Evolutionary conservation across 192 early-diverging fungal species (phyloP), one percentile per base, ranked within the genome.

Genomic region (Entomortierella chlamydospora): DNA sequence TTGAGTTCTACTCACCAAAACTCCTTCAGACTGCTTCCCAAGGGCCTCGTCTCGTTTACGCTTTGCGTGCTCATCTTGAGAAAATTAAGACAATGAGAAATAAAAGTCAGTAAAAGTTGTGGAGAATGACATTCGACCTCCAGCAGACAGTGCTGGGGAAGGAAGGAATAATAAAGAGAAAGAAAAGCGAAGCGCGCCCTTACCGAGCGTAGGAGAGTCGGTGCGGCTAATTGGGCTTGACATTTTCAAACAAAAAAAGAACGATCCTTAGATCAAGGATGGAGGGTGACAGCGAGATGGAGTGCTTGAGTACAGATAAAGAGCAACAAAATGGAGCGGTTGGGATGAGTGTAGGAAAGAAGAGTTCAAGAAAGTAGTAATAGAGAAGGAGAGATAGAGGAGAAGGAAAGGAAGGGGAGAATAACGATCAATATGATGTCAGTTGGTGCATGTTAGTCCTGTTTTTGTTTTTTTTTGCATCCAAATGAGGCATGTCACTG

Each of bases 51-150:
- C 76, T 22, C 76, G 17, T 34, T 79, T 79, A 43, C 76, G 34
- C 57, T 79, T 79, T 25, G 64, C 64, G 29, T 79, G 76, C 18
- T 79, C 76, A 56, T 79, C 76, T 79, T 47, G 45, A 60, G 10
- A 3, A 15, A 20, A 51, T 2, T 2, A 54, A 30, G 2, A 54
- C 5, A 54, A 20, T 28, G 2, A 29, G 26, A 25, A 54, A 28
- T 26, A 22, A 12, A 22, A 54, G 26, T 7, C 2, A 54, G 13
- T 3, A 28, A 18, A 25, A 26, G 2, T 11, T 12, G 26, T 13
- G 23, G 25, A 23, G 23, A 54, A 28, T 54, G 52, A 54, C 5
- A 54, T 28, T 18, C 13, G n/a, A n/a, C n/a, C n/a, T n/a, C n/a
- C n/a, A n/a, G n/a, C n/a, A n/a, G n/a, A n/a, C n/a, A n/a, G 25